Evolutionary conservation across 2,329 filamentous ascomycete species (phyloP).

Genomic region (Fusarium sp.): DNA sequence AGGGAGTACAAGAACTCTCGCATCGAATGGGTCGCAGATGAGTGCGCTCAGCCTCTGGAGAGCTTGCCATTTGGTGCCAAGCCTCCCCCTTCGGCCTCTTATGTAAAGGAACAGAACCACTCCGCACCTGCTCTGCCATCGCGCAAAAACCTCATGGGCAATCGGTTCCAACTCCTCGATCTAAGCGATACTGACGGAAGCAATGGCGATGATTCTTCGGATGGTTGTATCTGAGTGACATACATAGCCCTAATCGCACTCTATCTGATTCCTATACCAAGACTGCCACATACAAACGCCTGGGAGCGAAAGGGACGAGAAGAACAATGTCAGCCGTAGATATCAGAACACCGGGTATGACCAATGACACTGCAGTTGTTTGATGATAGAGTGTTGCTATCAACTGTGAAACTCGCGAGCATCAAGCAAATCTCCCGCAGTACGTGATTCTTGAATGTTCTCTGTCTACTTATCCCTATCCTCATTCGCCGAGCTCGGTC

Average conservation of each 20-base stretch:
- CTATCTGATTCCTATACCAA: not conserved
- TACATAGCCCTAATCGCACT: not conserved
- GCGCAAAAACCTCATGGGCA: conserved; percentile 57
- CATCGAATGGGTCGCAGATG: conserved; percentile 78
- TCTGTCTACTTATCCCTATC: not conserved
- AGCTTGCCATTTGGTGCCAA: conserved; percentile 30
- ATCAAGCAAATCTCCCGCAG: not conserved
- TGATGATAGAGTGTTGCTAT: too few species aligned
- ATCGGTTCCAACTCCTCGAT: conserved; percentile 72
- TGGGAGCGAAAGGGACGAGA: not conserved
- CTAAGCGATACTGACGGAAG: conserved; percentile 57
- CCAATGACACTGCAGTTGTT: not conserved
- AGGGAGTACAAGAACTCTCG: conserved; percentile 76
- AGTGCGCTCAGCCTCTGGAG: conserved; percentile 72
- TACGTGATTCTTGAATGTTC: not conserved
- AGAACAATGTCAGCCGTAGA: not conserved
- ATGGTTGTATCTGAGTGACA: conserved; percentile 3
- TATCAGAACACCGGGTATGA: not conserved
- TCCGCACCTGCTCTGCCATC: not conserved
- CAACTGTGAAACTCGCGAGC: not conserved
- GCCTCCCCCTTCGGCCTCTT: not conserved
- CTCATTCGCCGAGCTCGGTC: not conserved
- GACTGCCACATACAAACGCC: not conserved
- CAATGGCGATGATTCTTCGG: conserved; percentile 30
- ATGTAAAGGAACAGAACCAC: conserved; percentile 1